Percentiles rank a stretch among this genome's conserved stretches.
phyloP scores from a whole-genome alignment of 768 basidiomycete species.

The Boletus edulis region DNA sequence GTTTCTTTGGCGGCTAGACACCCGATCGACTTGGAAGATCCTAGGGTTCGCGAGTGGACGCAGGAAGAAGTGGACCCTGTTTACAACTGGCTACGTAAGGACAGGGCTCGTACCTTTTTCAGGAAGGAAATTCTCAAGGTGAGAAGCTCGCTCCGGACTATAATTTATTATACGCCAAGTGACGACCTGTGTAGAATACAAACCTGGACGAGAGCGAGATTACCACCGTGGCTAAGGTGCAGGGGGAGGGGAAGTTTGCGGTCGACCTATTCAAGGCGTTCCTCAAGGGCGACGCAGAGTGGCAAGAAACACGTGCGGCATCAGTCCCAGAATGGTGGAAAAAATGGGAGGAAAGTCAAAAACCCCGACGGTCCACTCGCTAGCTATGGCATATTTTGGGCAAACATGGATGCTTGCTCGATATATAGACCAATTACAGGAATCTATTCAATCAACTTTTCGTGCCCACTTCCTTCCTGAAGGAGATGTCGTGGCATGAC shows the following conservation, averaged over 20 bases:
- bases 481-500: conserved; percentile 40
- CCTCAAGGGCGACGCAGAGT: conserved; percentile 24
- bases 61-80: conserved; percentile 34
- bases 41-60: conserved; percentile 41
- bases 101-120: conserved; percentile 25
- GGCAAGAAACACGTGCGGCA: conserved; percentile 24
- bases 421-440: conserved; percentile 24
- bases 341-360: conserved; percentile 28
- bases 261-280: conserved; percentile 22
- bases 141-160: background rate
- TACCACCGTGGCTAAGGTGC: conserved; percentile 4
- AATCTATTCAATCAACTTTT: conserved; percentile 59
- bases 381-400: background rate
- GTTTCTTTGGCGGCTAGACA: conserved; percentile 18
- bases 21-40: conserved; percentile 31
- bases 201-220: conserved; percentile 15
- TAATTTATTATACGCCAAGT: background rate
- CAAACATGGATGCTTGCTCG: background rate
- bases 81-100: conserved; percentile 37
- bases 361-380: conserved; percentile 2
- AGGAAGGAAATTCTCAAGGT: conserved; percentile 29
- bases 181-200: conserved; percentile 13
- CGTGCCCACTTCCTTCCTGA: conserved; percentile 68
- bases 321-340: conserved; percentile 30
- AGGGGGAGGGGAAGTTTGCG: conserved; percentile 14